Evolutionary conservation across 208 protist species (phyloP).

Genomic region (Vickermania ingenoplastis): DNA sequence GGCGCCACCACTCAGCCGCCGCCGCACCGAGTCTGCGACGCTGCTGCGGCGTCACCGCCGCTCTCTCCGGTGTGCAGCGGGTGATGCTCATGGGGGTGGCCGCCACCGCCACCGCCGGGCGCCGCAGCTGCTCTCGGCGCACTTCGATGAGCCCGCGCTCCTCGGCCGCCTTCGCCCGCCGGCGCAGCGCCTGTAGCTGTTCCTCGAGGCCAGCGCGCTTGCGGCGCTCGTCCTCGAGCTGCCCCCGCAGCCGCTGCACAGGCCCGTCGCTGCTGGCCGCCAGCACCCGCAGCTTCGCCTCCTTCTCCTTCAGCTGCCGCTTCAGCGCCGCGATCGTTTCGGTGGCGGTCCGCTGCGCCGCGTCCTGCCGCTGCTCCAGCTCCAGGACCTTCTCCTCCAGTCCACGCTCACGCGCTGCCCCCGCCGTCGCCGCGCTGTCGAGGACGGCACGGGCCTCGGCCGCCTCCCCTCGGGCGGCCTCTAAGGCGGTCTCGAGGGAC

Average conservation of each 20-base stretch:
- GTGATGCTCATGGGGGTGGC: slow-evolving; percentile 2
- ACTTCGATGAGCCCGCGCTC: slow-evolving; percentile 61
- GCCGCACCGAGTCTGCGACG: not conserved
- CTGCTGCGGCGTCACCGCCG: too few species aligned
- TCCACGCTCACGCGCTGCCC: slow-evolving; percentile 30
- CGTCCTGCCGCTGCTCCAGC: slow-evolving; percentile 30
- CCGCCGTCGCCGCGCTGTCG: slow-evolving; percentile 34
- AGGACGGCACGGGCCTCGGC: slow-evolving; percentile 46
- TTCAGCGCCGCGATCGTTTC: slow-evolving; percentile 56
- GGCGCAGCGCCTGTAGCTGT: slow-evolving; percentile 54
- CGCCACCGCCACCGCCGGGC: slow-evolving; percentile 12
- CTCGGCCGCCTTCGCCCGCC: slow-evolving; percentile 74
- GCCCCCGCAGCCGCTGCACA: slow-evolving; percentile 60
- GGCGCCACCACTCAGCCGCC: not conserved
- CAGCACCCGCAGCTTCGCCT: slow-evolving; percentile 59
- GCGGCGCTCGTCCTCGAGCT: slow-evolving; percentile 80
- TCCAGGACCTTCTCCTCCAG: slow-evolving; percentile 31
- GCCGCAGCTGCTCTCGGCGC: slow-evolving; percentile 65
- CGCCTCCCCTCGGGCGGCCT: slow-evolving; percentile 38
- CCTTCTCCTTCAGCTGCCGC: slow-evolving; percentile 77
- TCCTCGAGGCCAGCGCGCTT: slow-evolving; percentile 60
- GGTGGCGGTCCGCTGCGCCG: slow-evolving; percentile 35
- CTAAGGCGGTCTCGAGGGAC: slow-evolving; percentile 33
- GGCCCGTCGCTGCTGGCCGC: slow-evolving; percentile 45
- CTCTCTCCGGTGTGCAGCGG: too few species aligned